phyloP scores from a whole-genome alignment of 805 yeast species.

The Kluyveromyces dobzhanskii region DNA sequence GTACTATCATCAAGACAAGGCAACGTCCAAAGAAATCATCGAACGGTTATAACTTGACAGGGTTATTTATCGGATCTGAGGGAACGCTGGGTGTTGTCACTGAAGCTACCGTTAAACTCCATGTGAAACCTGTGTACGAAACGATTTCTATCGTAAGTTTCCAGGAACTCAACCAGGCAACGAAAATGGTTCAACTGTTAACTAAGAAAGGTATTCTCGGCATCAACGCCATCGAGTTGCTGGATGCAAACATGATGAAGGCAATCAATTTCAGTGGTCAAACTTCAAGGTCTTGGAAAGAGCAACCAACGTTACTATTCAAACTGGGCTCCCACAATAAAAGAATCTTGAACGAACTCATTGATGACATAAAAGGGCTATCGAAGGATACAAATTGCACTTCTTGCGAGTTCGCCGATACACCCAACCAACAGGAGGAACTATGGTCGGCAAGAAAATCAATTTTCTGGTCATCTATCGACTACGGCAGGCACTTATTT shows the following conservation, averaged over 20 bases:
- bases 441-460: constrained; percentile 78
- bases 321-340: constrained; percentile 60
- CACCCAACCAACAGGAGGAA: constrained; percentile 59
- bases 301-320: constrained; percentile 65
- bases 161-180: constrained; percentile 56
- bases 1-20: constrained; percentile 67
- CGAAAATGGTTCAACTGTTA: constrained; percentile 55
- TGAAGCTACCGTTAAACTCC: constrained; percentile 57
- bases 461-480: constrained; percentile 63
- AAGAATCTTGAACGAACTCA: constrained; percentile 41
- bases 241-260: constrained; percentile 65
- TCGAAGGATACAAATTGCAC: constrained; percentile 39
- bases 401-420: constrained; percentile 53
- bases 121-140: constrained; percentile 52
- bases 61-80: constrained; percentile 72
- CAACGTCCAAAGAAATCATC: constrained; percentile 71
- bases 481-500: constrained; percentile 43
- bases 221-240: constrained; percentile 70
- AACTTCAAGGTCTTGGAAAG: constrained; percentile 48
- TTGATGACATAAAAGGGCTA: constrained; percentile 37
- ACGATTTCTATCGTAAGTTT: constrained; percentile 71
- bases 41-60: constrained; percentile 76
- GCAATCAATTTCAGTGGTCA: constrained; percentile 59
- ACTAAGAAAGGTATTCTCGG: constrained; percentile 62
- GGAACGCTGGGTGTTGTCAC: constrained; percentile 72